Percentiles rank a stretch among this genome's conserved stretches.
phyloP scores from a whole-genome alignment of 352 stramenopile genomes.

The Pythium brassicae region DNA sequence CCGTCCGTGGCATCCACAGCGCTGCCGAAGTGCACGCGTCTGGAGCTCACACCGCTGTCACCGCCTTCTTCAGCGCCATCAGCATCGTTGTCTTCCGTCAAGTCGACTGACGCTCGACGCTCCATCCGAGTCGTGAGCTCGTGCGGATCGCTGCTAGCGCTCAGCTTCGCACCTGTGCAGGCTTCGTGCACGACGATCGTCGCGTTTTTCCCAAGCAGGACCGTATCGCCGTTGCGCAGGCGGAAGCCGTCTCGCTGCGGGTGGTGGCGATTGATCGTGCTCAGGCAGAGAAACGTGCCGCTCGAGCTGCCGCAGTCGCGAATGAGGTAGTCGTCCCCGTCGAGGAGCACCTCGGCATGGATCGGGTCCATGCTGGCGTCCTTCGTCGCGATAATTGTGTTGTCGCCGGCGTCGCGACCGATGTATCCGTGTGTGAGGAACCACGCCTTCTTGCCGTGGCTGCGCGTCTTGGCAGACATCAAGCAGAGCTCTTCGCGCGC shows the following conservation, averaged over 20 bases:
- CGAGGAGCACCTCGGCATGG: conserved; percentile 52
- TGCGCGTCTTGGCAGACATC: conserved; percentile 28
- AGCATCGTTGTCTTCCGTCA: conserved; percentile 3
- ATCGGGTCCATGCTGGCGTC: conserved; percentile 59
- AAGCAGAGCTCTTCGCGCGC: conserved; percentile 57
- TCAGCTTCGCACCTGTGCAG: neutral
- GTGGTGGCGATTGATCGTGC: conserved; percentile 57
- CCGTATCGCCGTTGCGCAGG: conserved; percentile 40
- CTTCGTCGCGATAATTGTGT: conserved; percentile 45
- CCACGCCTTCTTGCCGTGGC: conserved; percentile 47
- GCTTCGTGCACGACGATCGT: conserved; percentile 25
- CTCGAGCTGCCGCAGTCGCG: conserved; percentile 39
- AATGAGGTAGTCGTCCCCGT: conserved; percentile 63
- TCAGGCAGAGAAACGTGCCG: conserved; percentile 70
- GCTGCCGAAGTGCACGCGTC: conserved; percentile 25
- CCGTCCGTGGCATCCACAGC: conserved; percentile 23
- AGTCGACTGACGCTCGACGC: conserved; percentile 3
- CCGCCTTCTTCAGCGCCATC: neutral
- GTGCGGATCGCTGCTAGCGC: neutral
- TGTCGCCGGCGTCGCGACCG: conserved; percentile 46
- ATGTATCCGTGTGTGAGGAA: conserved; percentile 57
- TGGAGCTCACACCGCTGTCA: neutral
- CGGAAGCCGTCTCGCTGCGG: conserved; percentile 68
- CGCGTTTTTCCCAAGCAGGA: conserved; percentile 32
- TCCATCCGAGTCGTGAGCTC: neutral